phyloP scores from a whole-genome alignment of 768 basidiomycete species.

The Hericium rajendrae region DNA sequence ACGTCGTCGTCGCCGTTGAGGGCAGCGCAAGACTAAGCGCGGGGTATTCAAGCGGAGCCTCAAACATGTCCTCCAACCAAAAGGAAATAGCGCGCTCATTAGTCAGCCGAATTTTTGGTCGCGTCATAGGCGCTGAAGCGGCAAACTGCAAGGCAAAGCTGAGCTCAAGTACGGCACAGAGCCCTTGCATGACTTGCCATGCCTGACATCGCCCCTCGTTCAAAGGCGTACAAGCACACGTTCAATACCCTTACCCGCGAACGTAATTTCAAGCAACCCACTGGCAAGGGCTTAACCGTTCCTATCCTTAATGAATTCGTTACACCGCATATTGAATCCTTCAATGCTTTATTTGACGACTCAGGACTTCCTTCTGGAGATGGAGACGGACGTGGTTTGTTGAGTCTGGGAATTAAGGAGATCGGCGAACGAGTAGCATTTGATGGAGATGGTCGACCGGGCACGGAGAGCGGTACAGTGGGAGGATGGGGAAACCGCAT shows the following conservation, averaged over 20 bases:
- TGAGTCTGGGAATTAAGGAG: conserved; percentile 72
- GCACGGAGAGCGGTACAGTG: conserved; percentile 38
- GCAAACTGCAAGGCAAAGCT: not conserved
- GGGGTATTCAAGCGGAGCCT: not conserved
- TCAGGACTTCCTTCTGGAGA: conserved; percentile 67
- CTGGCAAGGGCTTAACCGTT: conserved; percentile 56
- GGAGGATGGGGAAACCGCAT: conserved; percentile 75
- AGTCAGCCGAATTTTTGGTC: not conserved
- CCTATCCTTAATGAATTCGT: conserved; percentile 89
- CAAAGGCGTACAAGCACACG: conserved; percentile 35
- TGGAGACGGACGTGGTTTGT: conserved; percentile 69
- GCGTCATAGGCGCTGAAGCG: not conserved
- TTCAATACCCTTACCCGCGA: conserved; percentile 82
- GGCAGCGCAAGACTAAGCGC: not conserved
- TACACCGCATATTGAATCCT: conserved; percentile 87
- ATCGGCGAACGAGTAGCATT: conserved; percentile 91
- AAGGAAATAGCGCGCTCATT: not conserved
- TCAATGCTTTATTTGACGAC: conserved; percentile 95
- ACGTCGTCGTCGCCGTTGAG: not conserved
- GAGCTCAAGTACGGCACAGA: not conserved
- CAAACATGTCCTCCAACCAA: not conserved
- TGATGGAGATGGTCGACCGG: conserved; percentile 55
- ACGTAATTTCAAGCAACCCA: conserved; percentile 66
- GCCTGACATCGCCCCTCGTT: conserved; percentile 37
- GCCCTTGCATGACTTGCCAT: conserved; percentile 22